These are phyloP conservation scores for Pythium aristosporum DNA, from an alignment of 352 stramenopile species.

Conservation along the genomic window DNA sequence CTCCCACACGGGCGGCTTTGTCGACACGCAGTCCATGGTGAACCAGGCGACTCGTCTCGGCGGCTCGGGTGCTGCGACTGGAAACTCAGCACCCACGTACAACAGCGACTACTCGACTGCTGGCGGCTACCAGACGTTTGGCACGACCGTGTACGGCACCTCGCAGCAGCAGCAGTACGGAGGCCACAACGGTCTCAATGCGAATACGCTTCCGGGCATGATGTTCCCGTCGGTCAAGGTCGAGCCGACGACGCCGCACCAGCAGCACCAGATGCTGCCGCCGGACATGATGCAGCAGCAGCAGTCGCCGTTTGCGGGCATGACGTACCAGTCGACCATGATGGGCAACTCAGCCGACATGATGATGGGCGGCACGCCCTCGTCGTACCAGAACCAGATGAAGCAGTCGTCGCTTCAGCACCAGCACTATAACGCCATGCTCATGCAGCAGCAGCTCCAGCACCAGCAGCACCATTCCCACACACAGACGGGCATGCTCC, in stretches of 20 bases:
- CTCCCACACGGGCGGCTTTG: slow-evolving; percentile 38
- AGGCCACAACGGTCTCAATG: neutral
- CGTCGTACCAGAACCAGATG: slow-evolving; percentile 8
- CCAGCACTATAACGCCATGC: slow-evolving; percentile 55
- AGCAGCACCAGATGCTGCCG: slow-evolving; percentile 38
- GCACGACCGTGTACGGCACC: slow-evolving; percentile 9
- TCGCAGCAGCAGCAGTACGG: slow-evolving; percentile 15
- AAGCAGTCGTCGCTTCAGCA: slow-evolving; percentile 32
- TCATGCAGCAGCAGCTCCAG: slow-evolving; percentile 56
- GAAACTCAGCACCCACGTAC: slow-evolving; percentile 1
- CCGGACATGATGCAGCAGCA: slow-evolving; percentile 61
- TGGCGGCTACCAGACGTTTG: slow-evolving; percentile 22
- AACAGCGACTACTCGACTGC: slow-evolving; percentile 17
- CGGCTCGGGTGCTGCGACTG: neutral
- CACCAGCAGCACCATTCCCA: slow-evolving; percentile 35
- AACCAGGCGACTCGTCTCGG: slow-evolving; percentile 37
- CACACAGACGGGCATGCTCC: slow-evolving; percentile 19
- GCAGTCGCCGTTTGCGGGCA: slow-evolving; percentile 51
- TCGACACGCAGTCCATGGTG: slow-evolving; percentile 66
- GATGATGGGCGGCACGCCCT: slow-evolving; percentile 30
- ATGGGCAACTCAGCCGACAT: slow-evolving; percentile 45
- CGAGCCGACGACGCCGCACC: slow-evolving; percentile 29
- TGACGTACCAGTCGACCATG: slow-evolving; percentile 57
- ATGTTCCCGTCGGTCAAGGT: slow-evolving; percentile 33
- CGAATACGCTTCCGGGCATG: slow-evolving; percentile 9